Conservation (phyloP, 1,284 basidiomycete genomes). For the Lignosus rhinocerotis region DNA sequence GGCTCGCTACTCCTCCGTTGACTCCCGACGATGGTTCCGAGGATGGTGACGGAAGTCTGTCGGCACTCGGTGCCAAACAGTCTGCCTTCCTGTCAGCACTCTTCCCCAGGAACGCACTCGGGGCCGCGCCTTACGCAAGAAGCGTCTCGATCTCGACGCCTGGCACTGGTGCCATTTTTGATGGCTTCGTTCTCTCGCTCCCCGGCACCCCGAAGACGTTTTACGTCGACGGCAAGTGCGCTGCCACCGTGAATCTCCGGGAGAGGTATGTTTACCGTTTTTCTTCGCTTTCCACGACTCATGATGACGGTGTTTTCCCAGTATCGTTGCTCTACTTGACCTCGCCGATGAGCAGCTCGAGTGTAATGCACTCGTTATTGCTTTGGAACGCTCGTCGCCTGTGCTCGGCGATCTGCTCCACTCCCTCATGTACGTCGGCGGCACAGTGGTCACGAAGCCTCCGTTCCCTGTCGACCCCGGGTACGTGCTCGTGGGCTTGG, state of each 20-base stretch:
- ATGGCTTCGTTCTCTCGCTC: conserved; percentile 75
- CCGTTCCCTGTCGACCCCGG: conserved; percentile 69
- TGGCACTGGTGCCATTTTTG: conserved; percentile 64
- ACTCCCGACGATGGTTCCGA: conserved; percentile 50
- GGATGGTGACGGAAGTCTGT: conserved; percentile 30
- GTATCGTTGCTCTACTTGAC: conserved; percentile 81
- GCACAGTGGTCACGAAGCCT: conserved; percentile 73
- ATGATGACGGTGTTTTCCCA: conserved; percentile 30
- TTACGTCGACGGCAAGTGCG: conserved; percentile 80
- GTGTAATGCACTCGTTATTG: conserved; percentile 77
- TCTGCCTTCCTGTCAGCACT: conserved; percentile 72
- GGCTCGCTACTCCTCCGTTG: conserved; percentile 60
- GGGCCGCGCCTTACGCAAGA: conserved; percentile 66
- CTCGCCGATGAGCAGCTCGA: conserved; percentile 77
- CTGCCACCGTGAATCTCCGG: conserved; percentile 70
- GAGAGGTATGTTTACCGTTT: conserved; percentile 59
- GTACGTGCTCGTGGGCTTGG: conserved; percentile 76
- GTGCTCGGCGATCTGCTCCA: conserved; percentile 66
- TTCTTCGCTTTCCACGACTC: not conserved
- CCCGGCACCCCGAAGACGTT: conserved; percentile 70
- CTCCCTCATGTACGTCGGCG: conserved; percentile 83
- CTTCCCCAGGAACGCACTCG: conserved; percentile 69
- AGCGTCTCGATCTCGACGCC: conserved; percentile 72
- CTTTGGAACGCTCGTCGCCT: conserved; percentile 60
- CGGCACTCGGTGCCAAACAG: conserved; percentile 39